Percentiles rank a stretch among this genome's conserved stretches.
phyloP scores from a whole-genome alignment of 768 basidiomycete species.

The Tephrocybe sp. region DNA sequence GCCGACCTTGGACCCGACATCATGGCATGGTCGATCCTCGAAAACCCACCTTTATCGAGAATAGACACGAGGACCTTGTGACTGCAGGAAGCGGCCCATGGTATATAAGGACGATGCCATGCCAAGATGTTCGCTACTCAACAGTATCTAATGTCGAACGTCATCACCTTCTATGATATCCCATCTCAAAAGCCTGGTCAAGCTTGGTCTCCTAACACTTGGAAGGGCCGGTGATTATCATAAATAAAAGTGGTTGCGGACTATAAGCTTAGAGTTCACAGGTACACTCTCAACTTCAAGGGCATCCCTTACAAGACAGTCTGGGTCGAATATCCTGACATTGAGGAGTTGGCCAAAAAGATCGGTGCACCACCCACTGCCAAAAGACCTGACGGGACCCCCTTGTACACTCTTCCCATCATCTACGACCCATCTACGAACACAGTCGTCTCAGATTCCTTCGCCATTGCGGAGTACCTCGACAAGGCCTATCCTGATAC shows the following conservation, averaged over 20 bases:
- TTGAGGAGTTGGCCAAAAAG: conserved; percentile 30
- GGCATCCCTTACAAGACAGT: conserved; percentile 39
- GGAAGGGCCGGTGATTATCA: conserved; percentile 40
- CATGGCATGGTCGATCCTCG: too few species aligned
- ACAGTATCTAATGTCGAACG: conserved; percentile 19
- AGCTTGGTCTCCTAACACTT: conserved; percentile 47
- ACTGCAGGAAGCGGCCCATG: neutral
- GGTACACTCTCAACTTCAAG: conserved; percentile 25
- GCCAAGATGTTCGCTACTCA: neutral
- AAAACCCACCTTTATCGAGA: too few species aligned
- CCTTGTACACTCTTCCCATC: conserved; percentile 38
- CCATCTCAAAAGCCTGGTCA: conserved; percentile 26
- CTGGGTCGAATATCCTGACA: conserved; percentile 41
- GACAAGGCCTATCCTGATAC: conserved; percentile 38
- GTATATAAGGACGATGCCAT: conserved; percentile 1
- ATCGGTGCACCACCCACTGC: conserved; percentile 32
- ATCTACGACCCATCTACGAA: conserved; percentile 37
- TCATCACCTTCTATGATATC: conserved; percentile 46
- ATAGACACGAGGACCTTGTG: too few species aligned
- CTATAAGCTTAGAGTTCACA: neutral
- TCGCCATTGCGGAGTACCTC: conserved; percentile 41
- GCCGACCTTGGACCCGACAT: too few species aligned
- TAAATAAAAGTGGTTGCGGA: neutral
- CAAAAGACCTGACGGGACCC: conserved; percentile 24
- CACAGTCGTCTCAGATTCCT: conserved; percentile 33